Conservation (phyloP, 2,329 filamentous ascomycete genomes). For the Fusarium sp. region DNA sequence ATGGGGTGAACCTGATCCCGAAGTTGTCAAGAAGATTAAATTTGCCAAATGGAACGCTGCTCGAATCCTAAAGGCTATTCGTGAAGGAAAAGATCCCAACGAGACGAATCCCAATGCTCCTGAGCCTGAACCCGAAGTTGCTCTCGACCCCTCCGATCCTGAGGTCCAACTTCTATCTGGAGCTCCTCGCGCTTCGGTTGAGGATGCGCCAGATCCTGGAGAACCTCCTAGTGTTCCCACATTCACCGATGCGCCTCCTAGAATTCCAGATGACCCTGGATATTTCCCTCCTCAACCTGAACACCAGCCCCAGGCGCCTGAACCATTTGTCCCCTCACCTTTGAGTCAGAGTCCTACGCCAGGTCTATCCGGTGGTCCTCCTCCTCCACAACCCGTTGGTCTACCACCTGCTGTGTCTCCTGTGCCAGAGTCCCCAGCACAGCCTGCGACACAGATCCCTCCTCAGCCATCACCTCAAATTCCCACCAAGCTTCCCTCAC, state of each 20-base stretch:
- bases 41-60: slow-evolving; percentile 96
- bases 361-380: slow-evolving; percentile 33
- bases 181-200: slow-evolving; percentile 57
- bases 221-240: slow-evolving; percentile 43
- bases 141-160: slow-evolving; percentile 71
- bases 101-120: slow-evolving; percentile 81
- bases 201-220: slow-evolving; percentile 62
- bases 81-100: slow-evolving; percentile 92
- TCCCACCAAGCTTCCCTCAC: slow-evolving; percentile 38
- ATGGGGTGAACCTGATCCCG: slow-evolving; percentile 80
- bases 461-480: slow-evolving; percentile 45
- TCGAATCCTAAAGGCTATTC: slow-evolving; percentile 89
- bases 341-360: slow-evolving; percentile 45
- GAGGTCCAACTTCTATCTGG: slow-evolving; percentile 64
- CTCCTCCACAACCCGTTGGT: slow-evolving; percentile 22
- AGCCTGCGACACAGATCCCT: slow-evolving; percentile 37
- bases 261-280: slow-evolving; percentile 42
- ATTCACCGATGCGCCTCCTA: slow-evolving; percentile 41
- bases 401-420: slow-evolving; percentile 23
- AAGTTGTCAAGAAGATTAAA: slow-evolving; percentile 87
- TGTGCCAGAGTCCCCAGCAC: slow-evolving; percentile 17
- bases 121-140: slow-evolving; percentile 54
- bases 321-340: slow-evolving; percentile 50
- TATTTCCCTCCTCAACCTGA: slow-evolving; percentile 47
- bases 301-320: slow-evolving; percentile 11